Evolutionary conservation across 352 stramenopile genomes (phyloP).

Genomic region (Phytophthora meadii): DNA sequence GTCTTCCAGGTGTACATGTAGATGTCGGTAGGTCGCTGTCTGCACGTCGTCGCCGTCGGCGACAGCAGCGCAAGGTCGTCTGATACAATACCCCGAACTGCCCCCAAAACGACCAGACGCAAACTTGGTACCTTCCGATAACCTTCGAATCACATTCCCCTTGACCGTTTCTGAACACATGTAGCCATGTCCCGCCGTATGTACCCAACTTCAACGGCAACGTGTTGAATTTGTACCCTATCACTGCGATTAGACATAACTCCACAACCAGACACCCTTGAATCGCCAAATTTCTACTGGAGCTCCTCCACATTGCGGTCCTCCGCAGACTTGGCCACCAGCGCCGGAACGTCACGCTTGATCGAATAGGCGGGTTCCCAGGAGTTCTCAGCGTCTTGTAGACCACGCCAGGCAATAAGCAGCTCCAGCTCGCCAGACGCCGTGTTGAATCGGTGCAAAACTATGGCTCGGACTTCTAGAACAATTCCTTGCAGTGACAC

Average conservation of each 20-base stretch:
- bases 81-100: too few relatives aligned
- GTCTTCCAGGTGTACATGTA: too few relatives aligned
- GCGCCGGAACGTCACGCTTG: constrained; percentile 3
- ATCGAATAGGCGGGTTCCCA: constrained; percentile 15
- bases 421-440: constrained; percentile 7
- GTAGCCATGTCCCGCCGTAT: too few relatives aligned
- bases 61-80: too few relatives aligned
- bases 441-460: neutral
- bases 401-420: constrained; percentile 13
- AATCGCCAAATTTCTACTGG: neutral
- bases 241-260: neutral
- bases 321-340: constrained; percentile 3
- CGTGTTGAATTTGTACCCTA: too few relatives aligned
- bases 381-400: constrained; percentile 16
- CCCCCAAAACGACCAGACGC: too few relatives aligned
- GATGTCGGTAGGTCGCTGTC: too few relatives aligned
- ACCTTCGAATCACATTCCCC: too few relatives aligned
- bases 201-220: too few relatives aligned
- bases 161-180: too few relatives aligned
- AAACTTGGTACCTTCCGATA: too few relatives aligned
- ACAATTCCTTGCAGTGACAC: constrained; percentile 8
- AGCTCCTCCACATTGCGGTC: neutral
- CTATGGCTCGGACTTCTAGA: constrained; percentile 8
- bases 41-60: too few relatives aligned
- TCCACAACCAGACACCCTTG: neutral